Conservation (phyloP, 2,329 filamentous ascomycete species). For the Thelonectria olida region DNA sequence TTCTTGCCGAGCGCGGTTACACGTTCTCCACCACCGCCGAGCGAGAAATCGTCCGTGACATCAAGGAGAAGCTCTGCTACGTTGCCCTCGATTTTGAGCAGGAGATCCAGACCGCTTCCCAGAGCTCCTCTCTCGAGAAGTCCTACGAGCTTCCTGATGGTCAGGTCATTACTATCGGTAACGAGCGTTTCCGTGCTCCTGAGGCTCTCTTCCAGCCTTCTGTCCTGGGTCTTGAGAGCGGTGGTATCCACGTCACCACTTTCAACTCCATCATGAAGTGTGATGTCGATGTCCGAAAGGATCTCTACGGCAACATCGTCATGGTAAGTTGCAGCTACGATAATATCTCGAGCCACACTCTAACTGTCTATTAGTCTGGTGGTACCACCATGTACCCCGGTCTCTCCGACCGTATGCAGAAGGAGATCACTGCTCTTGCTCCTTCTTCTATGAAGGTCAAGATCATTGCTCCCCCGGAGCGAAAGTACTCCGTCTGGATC, state of each 20-base stretch:
- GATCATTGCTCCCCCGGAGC: conserved; percentile 99
- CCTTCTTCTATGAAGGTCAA: conserved; percentile 99
- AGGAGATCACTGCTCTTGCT: conserved; percentile 99
- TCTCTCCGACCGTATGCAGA: conserved; percentile 99
- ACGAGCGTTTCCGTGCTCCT: conserved; percentile 99
- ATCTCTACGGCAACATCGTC: conserved; percentile 99
- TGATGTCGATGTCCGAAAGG: conserved; percentile 99
- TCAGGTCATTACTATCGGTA: conserved; percentile 99
- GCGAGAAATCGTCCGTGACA: conserved; percentile 99
- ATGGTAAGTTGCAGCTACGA: conserved; percentile 77
- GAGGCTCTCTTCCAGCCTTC: conserved; percentile 99
- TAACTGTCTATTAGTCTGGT: conserved; percentile 79
- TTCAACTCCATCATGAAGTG: conserved; percentile 99
- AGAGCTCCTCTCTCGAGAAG: conserved; percentile 99
- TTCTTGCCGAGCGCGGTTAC: conserved; percentile 98
- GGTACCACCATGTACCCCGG: conserved; percentile 99
- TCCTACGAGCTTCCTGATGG: conserved; percentile 99
- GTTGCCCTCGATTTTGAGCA: conserved; percentile 99
- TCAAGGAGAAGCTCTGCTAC: conserved; percentile 99
- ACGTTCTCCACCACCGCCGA: conserved; percentile 99
- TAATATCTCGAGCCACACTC: conserved; percentile 22
- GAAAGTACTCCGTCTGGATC: conserved; percentile 99
- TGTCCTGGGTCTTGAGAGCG: conserved; percentile 96
- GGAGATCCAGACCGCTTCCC: conserved; percentile 99
- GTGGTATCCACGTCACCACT: conserved; percentile 99